Conservation (phyloP, 768 basidiomycete species). For the Tephrocybe sp. region DNA sequence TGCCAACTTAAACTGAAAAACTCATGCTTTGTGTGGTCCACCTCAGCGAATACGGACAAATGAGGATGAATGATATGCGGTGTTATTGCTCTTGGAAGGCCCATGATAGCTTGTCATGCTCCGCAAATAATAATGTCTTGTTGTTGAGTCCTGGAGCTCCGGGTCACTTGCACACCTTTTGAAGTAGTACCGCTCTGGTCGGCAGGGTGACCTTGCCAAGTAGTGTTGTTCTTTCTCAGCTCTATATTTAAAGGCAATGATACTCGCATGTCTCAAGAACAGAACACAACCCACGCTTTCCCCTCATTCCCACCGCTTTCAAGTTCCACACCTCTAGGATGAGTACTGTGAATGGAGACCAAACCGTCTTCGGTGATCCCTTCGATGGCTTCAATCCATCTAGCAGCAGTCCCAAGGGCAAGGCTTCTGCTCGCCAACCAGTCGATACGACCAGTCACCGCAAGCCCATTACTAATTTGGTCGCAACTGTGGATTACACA, state of each 20-base stretch:
- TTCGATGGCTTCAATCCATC: constrained; percentile 27
- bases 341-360: constrained; percentile 39
- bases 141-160: too few species aligned
- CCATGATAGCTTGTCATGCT: too few species aligned
- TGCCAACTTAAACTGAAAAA: too few species aligned
- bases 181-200: neutral
- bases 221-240: neutral
- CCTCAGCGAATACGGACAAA: neutral
- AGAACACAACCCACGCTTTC: neutral
- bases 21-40: neutral
- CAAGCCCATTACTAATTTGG: constrained; percentile 33
- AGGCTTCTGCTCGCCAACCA: constrained; percentile 13
- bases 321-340: constrained; percentile 19
- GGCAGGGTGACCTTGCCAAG: neutral
- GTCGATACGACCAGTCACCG: constrained; percentile 9
- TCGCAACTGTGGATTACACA: constrained; percentile 45
- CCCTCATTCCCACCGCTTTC: neutral
- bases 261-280: neutral
- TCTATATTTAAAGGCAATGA: neutral
- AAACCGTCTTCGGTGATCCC: constrained; percentile 42
- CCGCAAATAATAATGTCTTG: too few species aligned
- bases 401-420: constrained; percentile 16
- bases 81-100: too few species aligned
- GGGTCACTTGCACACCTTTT: too few species aligned
- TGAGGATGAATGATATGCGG: neutral